Evolutionary conservation across 768 basidiomycete species (phyloP).

Genomic region (Naganishia onofrii): DNA sequence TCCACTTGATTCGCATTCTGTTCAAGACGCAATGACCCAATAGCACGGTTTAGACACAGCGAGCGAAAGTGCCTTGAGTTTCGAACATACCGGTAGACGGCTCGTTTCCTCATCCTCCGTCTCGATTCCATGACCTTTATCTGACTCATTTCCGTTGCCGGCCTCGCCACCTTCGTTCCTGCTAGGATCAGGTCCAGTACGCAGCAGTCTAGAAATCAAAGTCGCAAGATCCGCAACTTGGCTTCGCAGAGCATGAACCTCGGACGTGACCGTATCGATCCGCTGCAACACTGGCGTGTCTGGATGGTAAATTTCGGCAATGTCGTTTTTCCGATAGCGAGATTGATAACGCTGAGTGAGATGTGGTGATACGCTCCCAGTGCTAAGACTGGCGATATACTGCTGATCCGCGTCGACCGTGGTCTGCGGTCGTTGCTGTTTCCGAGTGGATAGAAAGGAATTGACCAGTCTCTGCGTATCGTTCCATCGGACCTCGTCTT

Average conservation of each 20-base stretch:
- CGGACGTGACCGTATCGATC: not conserved
- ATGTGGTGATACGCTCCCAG: not conserved
- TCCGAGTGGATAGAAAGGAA: not conserved
- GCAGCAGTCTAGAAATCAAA: not conserved
- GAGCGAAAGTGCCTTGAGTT: too few relatives aligned
- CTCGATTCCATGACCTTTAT: not conserved
- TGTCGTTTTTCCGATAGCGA: not conserved
- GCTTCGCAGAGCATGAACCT: slow-evolving; percentile 3
- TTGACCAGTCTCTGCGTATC: not conserved
- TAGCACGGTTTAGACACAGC: not conserved
- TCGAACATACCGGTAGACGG: not conserved
- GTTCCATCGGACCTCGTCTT: not conserved
- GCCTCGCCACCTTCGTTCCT: not conserved
- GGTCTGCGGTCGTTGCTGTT: not conserved
- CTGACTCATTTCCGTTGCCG: not conserved
- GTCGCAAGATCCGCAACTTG: not conserved
- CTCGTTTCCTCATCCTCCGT: not conserved
- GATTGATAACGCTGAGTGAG: not conserved
- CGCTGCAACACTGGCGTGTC: not conserved
- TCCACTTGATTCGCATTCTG: not conserved
- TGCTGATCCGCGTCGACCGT: not conserved
- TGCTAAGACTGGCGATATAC: not conserved
- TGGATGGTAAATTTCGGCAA: not conserved
- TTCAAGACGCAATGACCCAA: not conserved
- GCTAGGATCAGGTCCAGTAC: not conserved